Evolutionary conservation across 495 filamentous ascomycete genomes (phyloP), one percentile per base, ranked within the genome.

Genomic region (Pyrenula massariospora): DNA sequence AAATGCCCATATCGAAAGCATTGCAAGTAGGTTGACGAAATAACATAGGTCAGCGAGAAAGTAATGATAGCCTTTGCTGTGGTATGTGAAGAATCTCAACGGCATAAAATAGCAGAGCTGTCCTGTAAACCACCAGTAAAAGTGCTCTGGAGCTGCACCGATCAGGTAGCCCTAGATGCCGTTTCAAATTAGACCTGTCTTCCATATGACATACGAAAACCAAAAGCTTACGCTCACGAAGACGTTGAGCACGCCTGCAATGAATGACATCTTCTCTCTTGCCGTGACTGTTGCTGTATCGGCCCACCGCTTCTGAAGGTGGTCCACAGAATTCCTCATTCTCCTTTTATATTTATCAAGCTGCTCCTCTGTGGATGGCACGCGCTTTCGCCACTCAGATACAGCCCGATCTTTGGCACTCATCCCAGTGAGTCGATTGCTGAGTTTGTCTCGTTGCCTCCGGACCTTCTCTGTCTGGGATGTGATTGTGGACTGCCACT

Each of bases 31-130:
- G 68, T 98, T 98, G 73, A 95, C 90, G 62, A 97, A 98, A 71
- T 98, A 98, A 70, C 93, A 98, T 47, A 97, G 83, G 67, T 97
- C 93, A 58, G 90, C 91, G 47, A 98, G 70, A 73, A 98, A 98
- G 73, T 98, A 98, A 70, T 98, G 93, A 62, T 91, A 96, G 24
- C 91, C 93, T 53, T 82, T 83, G 61, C 84, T 82, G 60, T 88
- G 88, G 73, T 98, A 98, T 55, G 85, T 86, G 69, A 88, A 94
- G 66, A 80, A 92, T 22, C 93, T 86, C 62, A 97, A 87, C 19
- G 93, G 93, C 92, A 97, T 95, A 68, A 95, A 98, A 70, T 95
- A 96, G 55, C 82, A 67, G 48, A 94, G 77, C 66, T 95, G 89
- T 2, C 68, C 73, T 24, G 88, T 90, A 70, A 94, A 98, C 93